Evolutionary conservation across 768 basidiomycete species (phyloP).

Genomic region (Macrolepiota albuminosa): DNA sequence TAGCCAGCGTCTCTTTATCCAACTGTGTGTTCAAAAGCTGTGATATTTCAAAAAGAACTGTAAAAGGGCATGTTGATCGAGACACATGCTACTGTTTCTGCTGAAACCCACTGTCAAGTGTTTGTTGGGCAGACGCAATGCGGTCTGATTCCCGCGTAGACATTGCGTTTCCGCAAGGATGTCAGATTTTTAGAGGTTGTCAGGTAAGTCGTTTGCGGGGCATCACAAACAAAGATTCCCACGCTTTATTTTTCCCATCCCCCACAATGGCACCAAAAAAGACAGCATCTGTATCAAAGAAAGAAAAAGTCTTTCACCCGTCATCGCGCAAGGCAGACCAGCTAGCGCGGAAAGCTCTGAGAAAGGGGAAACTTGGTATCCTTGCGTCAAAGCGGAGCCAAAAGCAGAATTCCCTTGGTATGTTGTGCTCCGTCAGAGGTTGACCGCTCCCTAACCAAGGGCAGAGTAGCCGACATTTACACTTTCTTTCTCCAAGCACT

Average conservation of each 20-base stretch:
- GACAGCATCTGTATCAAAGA: conserved; percentile 35
- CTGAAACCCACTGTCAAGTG: conserved; percentile 56
- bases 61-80: conserved; percentile 1
- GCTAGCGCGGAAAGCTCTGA: conserved; percentile 57
- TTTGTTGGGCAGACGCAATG: conserved; percentile 61
- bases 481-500: conserved; percentile 74
- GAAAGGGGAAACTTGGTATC: conserved; percentile 63
- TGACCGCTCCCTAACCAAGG: conserved; percentile 10
- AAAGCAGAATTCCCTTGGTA: conserved; percentile 54
- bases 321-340: conserved; percentile 81
- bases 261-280: conserved; percentile 35
- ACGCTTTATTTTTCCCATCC: conserved; percentile 10
- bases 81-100: not conserved
- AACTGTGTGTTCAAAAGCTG: conserved; percentile 83
- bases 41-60: conserved; percentile 85
- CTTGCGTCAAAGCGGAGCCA: conserved; percentile 50
- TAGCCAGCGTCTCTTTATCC: conserved; percentile 89
- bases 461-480: conserved; percentile 55
- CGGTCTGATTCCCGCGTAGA: conserved; percentile 56
- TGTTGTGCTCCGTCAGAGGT: conserved; percentile 12
- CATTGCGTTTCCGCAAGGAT: conserved; percentile 20
- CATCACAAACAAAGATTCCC: conserved; percentile 1
- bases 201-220: too few relatives aligned
- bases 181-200: not conserved
- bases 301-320: conserved; percentile 81